Conservation (phyloP, 1,284 basidiomycete species). For the Tetrapyrgos nigripes region DNA sequence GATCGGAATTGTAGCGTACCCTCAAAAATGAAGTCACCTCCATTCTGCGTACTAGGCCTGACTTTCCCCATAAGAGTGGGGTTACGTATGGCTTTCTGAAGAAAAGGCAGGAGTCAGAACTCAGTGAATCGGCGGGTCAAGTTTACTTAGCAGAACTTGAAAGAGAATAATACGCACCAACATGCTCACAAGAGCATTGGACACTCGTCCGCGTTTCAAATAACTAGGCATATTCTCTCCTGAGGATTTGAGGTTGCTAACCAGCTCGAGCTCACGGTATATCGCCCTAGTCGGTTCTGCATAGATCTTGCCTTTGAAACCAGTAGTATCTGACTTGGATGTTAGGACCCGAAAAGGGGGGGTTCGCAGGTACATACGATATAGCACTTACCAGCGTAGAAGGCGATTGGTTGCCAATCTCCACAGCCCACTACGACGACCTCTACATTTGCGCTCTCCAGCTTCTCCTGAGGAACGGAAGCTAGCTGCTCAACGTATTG, state of each 20-base stretch:
- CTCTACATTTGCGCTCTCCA: conserved; percentile 48
- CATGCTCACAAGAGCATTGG: conserved; percentile 48
- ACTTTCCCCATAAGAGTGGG: conserved; percentile 59
- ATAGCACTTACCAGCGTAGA: conserved; percentile 54
- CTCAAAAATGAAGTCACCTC: conserved; percentile 68
- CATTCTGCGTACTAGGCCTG: conserved; percentile 63
- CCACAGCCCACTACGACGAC: conserved; percentile 71
- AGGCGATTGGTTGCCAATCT: conserved; percentile 57
- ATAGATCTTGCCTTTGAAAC: conserved; percentile 57
- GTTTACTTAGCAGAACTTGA: not conserved
- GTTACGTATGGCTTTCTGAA: conserved; percentile 49
- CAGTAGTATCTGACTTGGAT: conserved; percentile 48
- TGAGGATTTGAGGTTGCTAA: conserved; percentile 50
- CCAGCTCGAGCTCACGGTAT: conserved; percentile 59
- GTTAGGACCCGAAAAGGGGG: not conserved
- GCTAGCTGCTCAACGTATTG: conserved; percentile 61
- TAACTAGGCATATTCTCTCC: conserved; percentile 56
- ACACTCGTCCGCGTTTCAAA: conserved; percentile 37
- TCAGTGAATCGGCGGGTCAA: too few species aligned
- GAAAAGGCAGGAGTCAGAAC: not conserved
- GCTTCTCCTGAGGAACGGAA: conserved; percentile 46
- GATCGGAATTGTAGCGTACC: conserved; percentile 43
- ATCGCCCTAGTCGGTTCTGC: conserved; percentile 63
- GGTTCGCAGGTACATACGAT: not conserved
- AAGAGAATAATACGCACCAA: conserved; percentile 48